A percentile compares a stretch with the other conserved stretches of the same genome.
Conservation (phyloP, 2,329 filamentous ascomycete genomes). For the Colletotrichum tropicale region DNA sequence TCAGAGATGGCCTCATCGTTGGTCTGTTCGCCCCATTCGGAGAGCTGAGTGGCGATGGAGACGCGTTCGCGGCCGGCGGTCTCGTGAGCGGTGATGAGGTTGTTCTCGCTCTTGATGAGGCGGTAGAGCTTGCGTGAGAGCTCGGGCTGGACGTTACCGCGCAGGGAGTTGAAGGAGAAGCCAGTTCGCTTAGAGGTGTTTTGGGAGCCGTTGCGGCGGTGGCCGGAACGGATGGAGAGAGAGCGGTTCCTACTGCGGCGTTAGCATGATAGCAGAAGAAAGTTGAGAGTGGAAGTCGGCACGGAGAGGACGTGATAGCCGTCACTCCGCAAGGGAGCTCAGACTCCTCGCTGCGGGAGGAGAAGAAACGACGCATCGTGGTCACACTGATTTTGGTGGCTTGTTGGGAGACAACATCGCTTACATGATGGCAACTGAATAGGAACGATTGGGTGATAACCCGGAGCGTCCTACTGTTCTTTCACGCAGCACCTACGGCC, state of each 20-base stretch:
- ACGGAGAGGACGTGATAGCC: neutral
- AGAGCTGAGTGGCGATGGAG: conserved; percentile 86
- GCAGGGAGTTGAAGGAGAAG: conserved; percentile 86
- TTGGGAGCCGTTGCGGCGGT: conserved; percentile 44
- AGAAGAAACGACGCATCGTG: conserved; percentile 13
- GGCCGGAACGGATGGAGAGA: conserved; percentile 74
- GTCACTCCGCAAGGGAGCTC: neutral
- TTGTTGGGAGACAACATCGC: neutral
- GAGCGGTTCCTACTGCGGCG: conserved; percentile 66
- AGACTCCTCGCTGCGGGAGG: conserved; percentile 3
- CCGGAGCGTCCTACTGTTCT: neutral
- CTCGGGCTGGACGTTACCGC: conserved; percentile 84
- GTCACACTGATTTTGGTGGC: neutral
- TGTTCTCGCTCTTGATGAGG: conserved; percentile 94
- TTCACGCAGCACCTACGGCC: neutral
- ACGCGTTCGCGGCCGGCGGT: conserved; percentile 83
- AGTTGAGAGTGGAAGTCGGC: neutral
- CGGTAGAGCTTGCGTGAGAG: conserved; percentile 87
- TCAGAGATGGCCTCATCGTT: conserved; percentile 87
- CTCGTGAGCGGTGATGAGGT: conserved; percentile 84
- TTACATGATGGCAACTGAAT: conserved; percentile 4
- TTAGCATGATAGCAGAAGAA: neutral
- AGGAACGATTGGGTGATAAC: neutral
- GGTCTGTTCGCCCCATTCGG: conserved; percentile 95
- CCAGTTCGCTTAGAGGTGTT: conserved; percentile 37